phyloP scores from a whole-genome alignment of 148 eudicot species.

The Rhododendron mucronatum region DNA sequence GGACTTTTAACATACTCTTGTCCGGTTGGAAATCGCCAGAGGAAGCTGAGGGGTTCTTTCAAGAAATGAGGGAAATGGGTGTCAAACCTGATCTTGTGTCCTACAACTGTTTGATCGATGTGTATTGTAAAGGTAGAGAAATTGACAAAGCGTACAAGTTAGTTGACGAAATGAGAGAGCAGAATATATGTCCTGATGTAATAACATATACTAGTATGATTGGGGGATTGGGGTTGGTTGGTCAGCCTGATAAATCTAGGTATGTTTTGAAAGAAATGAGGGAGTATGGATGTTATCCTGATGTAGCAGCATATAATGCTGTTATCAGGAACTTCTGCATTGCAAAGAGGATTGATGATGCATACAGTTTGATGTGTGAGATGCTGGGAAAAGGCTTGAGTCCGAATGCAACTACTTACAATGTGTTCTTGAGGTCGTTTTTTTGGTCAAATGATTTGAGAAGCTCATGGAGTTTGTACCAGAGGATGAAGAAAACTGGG shows the following conservation, averaged over 20 bases:
- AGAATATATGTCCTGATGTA: constrained; percentile 62
- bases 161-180: constrained; percentile 54
- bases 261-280: constrained; percentile 72
- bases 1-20: constrained; percentile 66
- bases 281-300: constrained; percentile 74
- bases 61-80: constrained; percentile 75
- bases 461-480: constrained; percentile 67
- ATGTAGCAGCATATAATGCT: constrained; percentile 85
- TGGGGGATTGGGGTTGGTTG: constrained; percentile 80
- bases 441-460: constrained; percentile 72
- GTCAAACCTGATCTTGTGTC: constrained; percentile 78
- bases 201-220: constrained; percentile 77
- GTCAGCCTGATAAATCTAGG: constrained; percentile 85
- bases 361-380: constrained; percentile 58
- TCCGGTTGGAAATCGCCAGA: constrained; percentile 83
- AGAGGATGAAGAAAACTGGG: constrained; percentile 53
- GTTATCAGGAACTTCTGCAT: constrained; percentile 76
- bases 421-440: constrained; percentile 65
- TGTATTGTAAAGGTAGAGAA: constrained; percentile 64
- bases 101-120: constrained; percentile 81
- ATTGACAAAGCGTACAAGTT: constrained; percentile 55
- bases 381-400: constrained; percentile 57
- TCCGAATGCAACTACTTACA: constrained; percentile 80
- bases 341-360: constrained; percentile 67
- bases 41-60: constrained; percentile 68